A percentile compares a stretch with the other conserved stretches of the same genome.
These are phyloP conservation scores for Ilyonectria mors-panacis DNA, from an alignment of 2,329 filamentous ascomycete species.

Conservation along the genomic window DNA sequence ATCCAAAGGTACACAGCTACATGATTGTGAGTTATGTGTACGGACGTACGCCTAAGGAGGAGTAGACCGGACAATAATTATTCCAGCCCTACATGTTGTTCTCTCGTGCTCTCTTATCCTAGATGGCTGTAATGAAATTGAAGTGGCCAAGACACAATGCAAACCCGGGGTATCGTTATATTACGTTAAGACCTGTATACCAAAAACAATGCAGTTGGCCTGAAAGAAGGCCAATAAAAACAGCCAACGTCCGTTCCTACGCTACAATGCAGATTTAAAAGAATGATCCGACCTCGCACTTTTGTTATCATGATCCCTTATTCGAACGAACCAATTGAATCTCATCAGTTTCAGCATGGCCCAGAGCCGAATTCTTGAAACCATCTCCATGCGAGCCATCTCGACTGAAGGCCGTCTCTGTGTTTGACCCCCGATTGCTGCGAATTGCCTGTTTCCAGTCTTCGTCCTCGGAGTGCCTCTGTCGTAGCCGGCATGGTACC, in stretches of 20 bases:
- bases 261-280: neutral
- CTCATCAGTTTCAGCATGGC: neutral
- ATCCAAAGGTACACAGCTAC: slow-evolving; percentile 38
- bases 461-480: neutral
- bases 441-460: neutral
- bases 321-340: neutral
- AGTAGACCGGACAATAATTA: no score
- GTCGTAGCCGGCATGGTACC: neutral
- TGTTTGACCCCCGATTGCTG: neutral
- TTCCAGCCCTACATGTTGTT: no score
- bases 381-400: neutral
- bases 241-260: neutral
- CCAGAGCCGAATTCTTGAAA: neutral
- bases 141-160: no score
- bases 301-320: neutral
- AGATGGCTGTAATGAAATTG: no score
- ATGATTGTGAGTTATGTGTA: slow-evolving; percentile 37
- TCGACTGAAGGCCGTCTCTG: neutral
- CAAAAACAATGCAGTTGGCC: neutral
- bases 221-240: neutral
- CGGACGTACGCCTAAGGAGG: slow-evolving; percentile 32
- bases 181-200: neutral
- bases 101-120: no score
- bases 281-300: neutral
- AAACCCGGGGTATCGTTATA: no score